phyloP scores from a whole-genome alignment of 495 filamentous ascomycete species.

The Copromyces sp. region DNA sequence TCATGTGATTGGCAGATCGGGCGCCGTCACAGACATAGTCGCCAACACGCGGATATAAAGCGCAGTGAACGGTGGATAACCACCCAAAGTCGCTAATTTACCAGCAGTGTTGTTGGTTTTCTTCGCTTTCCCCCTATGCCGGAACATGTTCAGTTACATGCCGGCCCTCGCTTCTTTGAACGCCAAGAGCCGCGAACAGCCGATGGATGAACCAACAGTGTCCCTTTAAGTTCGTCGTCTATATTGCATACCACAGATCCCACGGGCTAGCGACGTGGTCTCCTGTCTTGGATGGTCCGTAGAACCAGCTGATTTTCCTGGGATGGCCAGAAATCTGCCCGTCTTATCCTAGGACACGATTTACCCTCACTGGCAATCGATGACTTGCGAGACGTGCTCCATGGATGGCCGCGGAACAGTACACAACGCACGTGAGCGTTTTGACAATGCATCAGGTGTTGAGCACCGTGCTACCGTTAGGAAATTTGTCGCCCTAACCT shows the following conservation, averaged over 20 bases:
- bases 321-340: not conserved
- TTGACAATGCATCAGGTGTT: not conserved
- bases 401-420: not conserved
- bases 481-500: not conserved
- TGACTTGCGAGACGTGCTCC: not conserved
- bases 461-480: not conserved
- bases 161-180: not conserved
- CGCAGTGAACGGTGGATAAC: not conserved
- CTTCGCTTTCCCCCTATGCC: not conserved
- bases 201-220: not conserved
- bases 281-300: not conserved
- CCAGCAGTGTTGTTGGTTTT: not conserved
- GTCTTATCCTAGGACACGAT: not conserved
- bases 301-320: not conserved
- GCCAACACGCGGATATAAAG: not conserved
- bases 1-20: not conserved
- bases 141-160: not conserved
- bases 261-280: not conserved
- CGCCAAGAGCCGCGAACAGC: not conserved
- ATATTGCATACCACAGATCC: not conserved
- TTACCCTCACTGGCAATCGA: not conserved
- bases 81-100: not conserved
- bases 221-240: not conserved
- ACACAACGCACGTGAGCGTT: not conserved
- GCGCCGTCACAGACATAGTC: not conserved